phyloP scores from a whole-genome alignment of 495 filamentous ascomycete species.

The Neurospora terricola region DNA sequence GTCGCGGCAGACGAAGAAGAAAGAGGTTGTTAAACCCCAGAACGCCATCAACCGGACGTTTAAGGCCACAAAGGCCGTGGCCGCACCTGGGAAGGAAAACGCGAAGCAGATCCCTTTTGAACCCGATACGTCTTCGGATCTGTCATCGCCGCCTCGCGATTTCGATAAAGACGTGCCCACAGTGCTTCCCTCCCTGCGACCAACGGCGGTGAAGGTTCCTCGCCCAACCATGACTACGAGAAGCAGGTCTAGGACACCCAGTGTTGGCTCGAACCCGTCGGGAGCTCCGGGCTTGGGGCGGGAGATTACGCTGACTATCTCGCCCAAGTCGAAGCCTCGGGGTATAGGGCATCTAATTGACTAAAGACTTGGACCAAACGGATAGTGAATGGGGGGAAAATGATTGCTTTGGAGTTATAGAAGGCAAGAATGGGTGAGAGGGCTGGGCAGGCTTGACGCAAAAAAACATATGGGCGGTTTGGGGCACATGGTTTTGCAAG shows the following conservation, averaged over 20 bases:
- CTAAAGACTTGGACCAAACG: slow-evolving; percentile 6
- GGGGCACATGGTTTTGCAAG: not conserved
- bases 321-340: slow-evolving; percentile 31
- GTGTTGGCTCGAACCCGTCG: slow-evolving; percentile 2
- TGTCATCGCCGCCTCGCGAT: slow-evolving; percentile 14
- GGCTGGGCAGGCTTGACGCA: not conserved
- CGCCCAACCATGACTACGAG: not conserved
- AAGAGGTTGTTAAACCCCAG: slow-evolving; percentile 17
- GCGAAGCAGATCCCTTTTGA: slow-evolving; percentile 7
- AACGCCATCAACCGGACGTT: slow-evolving; percentile 31
- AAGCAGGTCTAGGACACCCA: not conserved
- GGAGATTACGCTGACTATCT: slow-evolving; percentile 25
- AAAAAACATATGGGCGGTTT: not conserved
- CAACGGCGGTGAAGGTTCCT: not conserved
- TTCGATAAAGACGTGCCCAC: slow-evolving; percentile 1
- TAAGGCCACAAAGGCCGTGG: slow-evolving; percentile 28
- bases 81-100: slow-evolving; percentile 8
- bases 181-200: slow-evolving; percentile 19
- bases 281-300: not conserved
- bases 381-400: not conserved
- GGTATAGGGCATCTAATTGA: slow-evolving; percentile 34
- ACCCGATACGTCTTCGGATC: slow-evolving; percentile 8
- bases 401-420: not conserved
- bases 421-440: not conserved
- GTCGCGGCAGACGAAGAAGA: slow-evolving; percentile 30